Conservation (phyloP, 768 basidiomycete species). For the Paxillus rubicundulus region DNA sequence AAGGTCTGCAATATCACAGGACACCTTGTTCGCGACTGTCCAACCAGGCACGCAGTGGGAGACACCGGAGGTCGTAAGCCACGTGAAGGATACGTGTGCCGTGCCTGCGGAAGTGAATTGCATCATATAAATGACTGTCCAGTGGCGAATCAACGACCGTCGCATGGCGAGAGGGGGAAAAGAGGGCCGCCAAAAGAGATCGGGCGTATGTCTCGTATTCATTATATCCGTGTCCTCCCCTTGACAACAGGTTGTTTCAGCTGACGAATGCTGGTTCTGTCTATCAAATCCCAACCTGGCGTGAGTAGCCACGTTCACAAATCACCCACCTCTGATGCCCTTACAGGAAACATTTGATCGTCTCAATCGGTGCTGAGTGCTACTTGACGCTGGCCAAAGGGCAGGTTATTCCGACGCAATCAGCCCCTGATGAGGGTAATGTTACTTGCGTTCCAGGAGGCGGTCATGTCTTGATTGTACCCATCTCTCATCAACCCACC, state of each 20-base stretch:
- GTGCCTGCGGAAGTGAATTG: slow-evolving; percentile 82
- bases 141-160: slow-evolving; percentile 52
- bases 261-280: slow-evolving; percentile 98
- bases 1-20: slow-evolving; percentile 83
- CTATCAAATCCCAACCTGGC: slow-evolving; percentile 90
- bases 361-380: slow-evolving; percentile 89
- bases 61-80: slow-evolving; percentile 85
- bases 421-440: slow-evolving; percentile 41
- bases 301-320: slow-evolving; percentile 41
- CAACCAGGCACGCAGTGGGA: slow-evolving; percentile 70
- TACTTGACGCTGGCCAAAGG: slow-evolving; percentile 97
- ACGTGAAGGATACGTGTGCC: slow-evolving; percentile 83
- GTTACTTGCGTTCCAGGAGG: slow-evolving; percentile 76
- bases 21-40: slow-evolving; percentile 88
- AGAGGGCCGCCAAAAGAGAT: slow-evolving; percentile 72
- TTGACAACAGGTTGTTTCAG: slow-evolving; percentile 37
- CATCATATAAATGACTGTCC: slow-evolving; percentile 91
- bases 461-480: slow-evolving; percentile 92
- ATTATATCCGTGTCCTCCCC: background rate
- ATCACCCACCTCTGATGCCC: slow-evolving; percentile 2
- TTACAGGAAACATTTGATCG: slow-evolving; percentile 88
- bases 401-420: slow-evolving; percentile 83
- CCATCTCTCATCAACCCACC: slow-evolving; percentile 92
- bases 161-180: slow-evolving; percentile 33
- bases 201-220: slow-evolving; percentile 55